Percentiles rank a stretch among this genome's conserved stretches.
Conservation (phyloP, 331 rosid genomes). For the Saraca asoca region DNA sequence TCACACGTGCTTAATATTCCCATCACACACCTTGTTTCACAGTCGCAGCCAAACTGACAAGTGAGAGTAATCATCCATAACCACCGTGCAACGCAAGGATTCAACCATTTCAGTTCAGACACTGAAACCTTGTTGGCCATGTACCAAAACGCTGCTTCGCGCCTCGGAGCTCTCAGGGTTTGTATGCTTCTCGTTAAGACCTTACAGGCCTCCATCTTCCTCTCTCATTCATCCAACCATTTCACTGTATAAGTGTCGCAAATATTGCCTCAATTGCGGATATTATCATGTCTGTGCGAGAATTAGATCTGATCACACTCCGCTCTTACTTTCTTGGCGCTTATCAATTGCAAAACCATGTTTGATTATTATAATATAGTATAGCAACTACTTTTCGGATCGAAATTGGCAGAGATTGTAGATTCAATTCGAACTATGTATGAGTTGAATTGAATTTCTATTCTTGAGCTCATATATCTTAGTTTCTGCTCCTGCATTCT, state of each 20-base stretch:
- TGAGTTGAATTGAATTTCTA: neutral
- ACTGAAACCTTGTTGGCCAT: constrained; percentile 41
- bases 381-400: neutral
- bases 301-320: constrained; percentile 28
- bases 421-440: neutral
- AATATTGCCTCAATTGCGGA: neutral
- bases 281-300: neutral
- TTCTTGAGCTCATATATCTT: neutral
- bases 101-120: too few species aligned
- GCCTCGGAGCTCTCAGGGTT: constrained; percentile 68
- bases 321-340: neutral
- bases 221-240: neutral
- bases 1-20: too few species aligned
- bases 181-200: constrained; percentile 13
- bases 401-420: neutral
- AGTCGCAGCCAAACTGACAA: too few species aligned
- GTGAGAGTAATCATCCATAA: too few species aligned
- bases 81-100: too few species aligned
- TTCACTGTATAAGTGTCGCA: neutral
- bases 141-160: constrained; percentile 68
- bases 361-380: neutral
- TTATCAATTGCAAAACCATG: neutral
- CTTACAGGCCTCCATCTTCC: neutral
- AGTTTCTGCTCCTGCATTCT: neutral
- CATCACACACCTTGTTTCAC: too few species aligned